phyloP scores from a whole-genome alignment of 192 early-diverging fungal genomes.

The Haplosporangium gracile region DNA sequence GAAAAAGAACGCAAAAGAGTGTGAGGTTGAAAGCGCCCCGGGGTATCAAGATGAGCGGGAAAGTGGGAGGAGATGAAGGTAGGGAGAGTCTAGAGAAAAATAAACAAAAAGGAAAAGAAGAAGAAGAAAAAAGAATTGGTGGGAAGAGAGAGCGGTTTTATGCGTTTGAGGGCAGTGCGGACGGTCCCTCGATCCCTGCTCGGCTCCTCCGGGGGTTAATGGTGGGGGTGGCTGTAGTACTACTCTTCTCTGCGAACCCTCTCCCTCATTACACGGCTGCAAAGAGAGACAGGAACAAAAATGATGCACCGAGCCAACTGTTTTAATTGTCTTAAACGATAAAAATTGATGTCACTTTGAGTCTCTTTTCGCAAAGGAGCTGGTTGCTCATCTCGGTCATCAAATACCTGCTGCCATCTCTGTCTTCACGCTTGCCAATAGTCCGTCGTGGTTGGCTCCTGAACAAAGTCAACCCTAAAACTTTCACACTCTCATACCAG shows the following conservation, averaged over 20 bases:
- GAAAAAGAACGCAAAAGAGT: neutral
- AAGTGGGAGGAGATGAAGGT: neutral
- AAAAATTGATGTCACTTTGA: neutral
- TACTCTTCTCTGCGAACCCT: neutral
- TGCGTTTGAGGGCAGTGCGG: neutral
- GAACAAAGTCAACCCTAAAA: too few relatives aligned
- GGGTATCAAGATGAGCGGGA: neutral
- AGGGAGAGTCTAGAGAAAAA: neutral
- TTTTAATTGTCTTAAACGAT: neutral
- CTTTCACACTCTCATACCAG: too few relatives aligned
- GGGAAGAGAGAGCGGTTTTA: neutral
- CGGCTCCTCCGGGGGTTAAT: neutral
- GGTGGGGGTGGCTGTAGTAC: neutral
- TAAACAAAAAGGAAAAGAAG: neutral
- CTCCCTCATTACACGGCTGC: neutral
- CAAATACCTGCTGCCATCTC: neutral
- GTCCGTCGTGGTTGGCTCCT: neutral
- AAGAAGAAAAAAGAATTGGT: neutral
- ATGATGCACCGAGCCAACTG: neutral
- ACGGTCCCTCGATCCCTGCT: neutral
- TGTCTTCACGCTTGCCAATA: neutral
- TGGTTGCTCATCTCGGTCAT: neutral
- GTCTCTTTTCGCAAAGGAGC: neutral
- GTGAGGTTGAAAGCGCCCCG: neutral
- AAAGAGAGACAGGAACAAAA: conserved; percentile 1